phyloP scores from a whole-genome alignment of 805 yeast species.

The Hanseniaspora singularis region DNA sequence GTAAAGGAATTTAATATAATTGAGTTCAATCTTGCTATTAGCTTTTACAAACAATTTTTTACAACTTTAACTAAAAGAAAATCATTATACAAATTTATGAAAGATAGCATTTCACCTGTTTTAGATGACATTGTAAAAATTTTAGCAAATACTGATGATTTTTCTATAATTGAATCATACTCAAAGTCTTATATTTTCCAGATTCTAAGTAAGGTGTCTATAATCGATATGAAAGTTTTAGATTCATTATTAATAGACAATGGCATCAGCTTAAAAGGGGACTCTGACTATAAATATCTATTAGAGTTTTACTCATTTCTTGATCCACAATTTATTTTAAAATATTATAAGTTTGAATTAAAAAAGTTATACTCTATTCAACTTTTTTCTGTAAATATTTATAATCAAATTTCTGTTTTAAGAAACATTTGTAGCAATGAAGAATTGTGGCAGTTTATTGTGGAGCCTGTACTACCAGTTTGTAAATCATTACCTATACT shows the following conservation, averaged over 20 bases:
- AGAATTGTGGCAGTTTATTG: slow-evolving; percentile 6
- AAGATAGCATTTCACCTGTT: background rate
- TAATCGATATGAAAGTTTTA: slow-evolving; percentile 1
- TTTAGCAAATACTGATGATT: background rate
- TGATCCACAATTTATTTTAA: slow-evolving; percentile 5
- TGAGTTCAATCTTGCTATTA: slow-evolving; percentile 12
- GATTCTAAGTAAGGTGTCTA: slow-evolving; percentile 9
- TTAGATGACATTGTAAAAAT: background rate
- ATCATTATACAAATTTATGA: slow-evolving; percentile 10
- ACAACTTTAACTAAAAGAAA: slow-evolving; percentile 5
- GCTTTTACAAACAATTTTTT: slow-evolving; percentile 11
- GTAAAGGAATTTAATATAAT: slow-evolving; percentile 6
- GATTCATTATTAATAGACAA: background rate
- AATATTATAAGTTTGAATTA: slow-evolving; percentile 6
- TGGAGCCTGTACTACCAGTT: slow-evolving; percentile 11
- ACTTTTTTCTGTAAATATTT: background rate
- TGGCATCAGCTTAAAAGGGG: background rate
- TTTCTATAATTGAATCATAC: slow-evolving; percentile 12
- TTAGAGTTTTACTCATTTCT: slow-evolving; percentile 13
- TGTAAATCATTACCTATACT: slow-evolving; percentile 3
- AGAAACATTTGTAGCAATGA: slow-evolving; percentile 5
- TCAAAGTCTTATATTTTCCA: slow-evolving; percentile 13
- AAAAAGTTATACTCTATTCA: slow-evolving; percentile 1
- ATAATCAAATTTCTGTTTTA: slow-evolving; percentile 4
- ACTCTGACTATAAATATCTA: slow-evolving; percentile 13